Evolutionary conservation across 257 asterid genomes (phyloP).

Genomic region (Paraleonurus japonicus): DNA sequence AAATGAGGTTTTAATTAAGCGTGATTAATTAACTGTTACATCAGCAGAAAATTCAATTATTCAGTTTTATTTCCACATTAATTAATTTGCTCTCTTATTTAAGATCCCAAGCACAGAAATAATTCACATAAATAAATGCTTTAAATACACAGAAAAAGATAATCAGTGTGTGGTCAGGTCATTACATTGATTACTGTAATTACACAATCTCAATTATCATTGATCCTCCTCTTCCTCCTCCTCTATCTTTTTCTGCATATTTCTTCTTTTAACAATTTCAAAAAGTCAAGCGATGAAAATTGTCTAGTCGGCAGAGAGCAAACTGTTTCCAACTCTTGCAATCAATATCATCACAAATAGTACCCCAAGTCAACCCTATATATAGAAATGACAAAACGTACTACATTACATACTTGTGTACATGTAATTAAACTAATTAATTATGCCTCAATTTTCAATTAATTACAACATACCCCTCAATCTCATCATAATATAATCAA

Average conservation of each 20-base stretch:
- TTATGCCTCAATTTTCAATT: not conserved
- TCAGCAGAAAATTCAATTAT: slow-evolving; percentile 17
- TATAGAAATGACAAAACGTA: slow-evolving; percentile 22
- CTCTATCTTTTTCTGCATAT: not conserved
- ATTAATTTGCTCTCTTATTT: not conserved
- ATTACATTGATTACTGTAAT: not conserved
- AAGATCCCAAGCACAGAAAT: not conserved
- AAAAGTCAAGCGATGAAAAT: slow-evolving; percentile 23
- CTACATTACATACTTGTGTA: not conserved
- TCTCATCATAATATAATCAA: no score
- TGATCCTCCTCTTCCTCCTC: not conserved
- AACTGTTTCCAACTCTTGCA: slow-evolving; percentile 23
- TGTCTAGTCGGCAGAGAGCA: slow-evolving; percentile 25
- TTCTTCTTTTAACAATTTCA: not conserved
- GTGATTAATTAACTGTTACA: slow-evolving; percentile 21
- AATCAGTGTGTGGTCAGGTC: not conserved
- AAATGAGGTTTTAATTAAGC: not conserved
- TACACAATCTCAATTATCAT: not conserved
- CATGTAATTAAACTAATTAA: not conserved
- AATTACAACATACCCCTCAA: not conserved
- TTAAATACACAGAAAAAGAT: not conserved
- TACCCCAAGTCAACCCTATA: slow-evolving; percentile 34
- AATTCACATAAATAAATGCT: not conserved
- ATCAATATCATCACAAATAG: slow-evolving; percentile 18
- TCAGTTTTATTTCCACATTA: not conserved